A percentile compares a stretch with the other conserved stretches of the same genome.
These are phyloP conservation scores for Ceratonia siliqua DNA, from an alignment of 306 rosid genomes.

Conservation along the genomic window DNA sequence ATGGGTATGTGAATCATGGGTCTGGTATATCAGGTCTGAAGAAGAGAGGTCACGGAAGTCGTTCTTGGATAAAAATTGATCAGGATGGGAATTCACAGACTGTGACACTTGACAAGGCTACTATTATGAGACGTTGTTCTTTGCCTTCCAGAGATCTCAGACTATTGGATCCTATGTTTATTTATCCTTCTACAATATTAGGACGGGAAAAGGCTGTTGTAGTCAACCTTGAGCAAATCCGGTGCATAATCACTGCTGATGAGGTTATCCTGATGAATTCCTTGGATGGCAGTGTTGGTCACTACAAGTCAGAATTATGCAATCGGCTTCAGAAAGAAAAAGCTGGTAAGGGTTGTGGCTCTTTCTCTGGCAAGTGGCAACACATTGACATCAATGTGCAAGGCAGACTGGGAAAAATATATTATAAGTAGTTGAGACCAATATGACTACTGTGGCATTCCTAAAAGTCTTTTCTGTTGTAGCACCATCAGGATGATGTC, in stretches of 20 bases:
- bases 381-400: constrained; percentile 18
- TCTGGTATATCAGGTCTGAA: constrained; percentile 55
- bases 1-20: constrained; percentile 46
- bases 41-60: constrained; percentile 90
- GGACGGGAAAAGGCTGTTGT: constrained; percentile 96
- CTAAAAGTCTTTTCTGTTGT: constrained; percentile 3
- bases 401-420: background rate
- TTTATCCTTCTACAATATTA: constrained; percentile 81
- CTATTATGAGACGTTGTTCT: constrained; percentile 87
- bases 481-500: constrained; percentile 8
- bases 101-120: constrained; percentile 85
- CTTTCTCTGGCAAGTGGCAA: constrained; percentile 34
- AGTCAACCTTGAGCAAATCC: constrained; percentile 90
- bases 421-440: background rate
- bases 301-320: constrained; percentile 70
- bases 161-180: constrained; percentile 88
- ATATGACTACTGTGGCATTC: constrained; percentile 5
- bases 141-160: constrained; percentile 94
- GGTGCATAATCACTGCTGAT: constrained; percentile 90
- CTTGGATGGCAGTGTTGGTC: constrained; percentile 77
- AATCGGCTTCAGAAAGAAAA: constrained; percentile 77
- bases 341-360: constrained; percentile 50
- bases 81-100: constrained; percentile 61
- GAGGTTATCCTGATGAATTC: constrained; percentile 94
- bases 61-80: constrained; percentile 93